Evolutionary conservation across 441 rosid genomes (phyloP), one percentile per base, ranked within the genome.

Genomic region (Erodium moschatum): DNA sequence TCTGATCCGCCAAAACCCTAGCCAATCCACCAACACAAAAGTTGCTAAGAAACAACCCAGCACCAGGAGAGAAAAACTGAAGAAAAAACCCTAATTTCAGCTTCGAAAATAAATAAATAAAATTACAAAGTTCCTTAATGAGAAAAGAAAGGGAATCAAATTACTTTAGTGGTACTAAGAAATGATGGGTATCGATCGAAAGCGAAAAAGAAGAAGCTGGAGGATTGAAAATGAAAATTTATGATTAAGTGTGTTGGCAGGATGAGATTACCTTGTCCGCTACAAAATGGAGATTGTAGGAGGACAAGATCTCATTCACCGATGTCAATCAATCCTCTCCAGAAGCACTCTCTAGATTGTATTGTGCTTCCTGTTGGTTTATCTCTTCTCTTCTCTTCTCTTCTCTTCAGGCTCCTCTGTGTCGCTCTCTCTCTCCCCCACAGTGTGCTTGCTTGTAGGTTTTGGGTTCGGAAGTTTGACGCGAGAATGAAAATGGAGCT

Each of bases 221-320:
- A 81, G 73, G 50, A 44, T 44, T 77, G 71, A 73, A 73, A 72
- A 48, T 44, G 54, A 64, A 70, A 44, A 58, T 21, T 40, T 50
- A 15, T 20, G 5, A 7, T n/a, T n/a, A 33, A 3, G 38, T 0
- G 2, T 52, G 27, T n/a, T 0, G 11, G 16, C 29, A 68, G 66
- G 68, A 58, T 74, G 74, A 69, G 75, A 74, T 76, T 76, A 83
- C 87, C 87, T 78, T 78, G 85, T 79, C 83, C 82, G 65, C 83
- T 74, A 76, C 82, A 79, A 78, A 71, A 71, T 70, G 74, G 71
- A 65, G 73, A 79, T 79, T 79, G 83, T 72, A 76, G 76, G 66
- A 72, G 83, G 72, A 75, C 81, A 77, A 81, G 83, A 79, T 81
- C 78, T 70, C 80, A 52, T 52, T 15, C 20, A 5, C 60, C 60